These are phyloP conservation scores for Serendipita indica DNA, from an alignment of 768 basidiomycete genomes.

Conservation along the genomic window DNA sequence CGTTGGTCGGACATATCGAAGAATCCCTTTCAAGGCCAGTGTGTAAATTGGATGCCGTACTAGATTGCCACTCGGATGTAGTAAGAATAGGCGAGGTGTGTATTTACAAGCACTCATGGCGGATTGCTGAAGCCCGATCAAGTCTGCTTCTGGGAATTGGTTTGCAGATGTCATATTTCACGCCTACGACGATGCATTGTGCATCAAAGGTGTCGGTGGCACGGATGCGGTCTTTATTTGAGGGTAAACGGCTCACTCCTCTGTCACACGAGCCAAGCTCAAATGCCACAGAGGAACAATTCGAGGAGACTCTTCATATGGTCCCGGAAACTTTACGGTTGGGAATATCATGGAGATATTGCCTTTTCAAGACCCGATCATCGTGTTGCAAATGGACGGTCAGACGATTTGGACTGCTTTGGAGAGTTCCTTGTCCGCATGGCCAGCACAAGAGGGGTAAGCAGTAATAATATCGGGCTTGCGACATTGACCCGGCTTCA, in stretches of 20 bases:
- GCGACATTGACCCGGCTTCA: slow-evolving; percentile 20
- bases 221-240: slow-evolving; percentile 72
- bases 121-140: slow-evolving; percentile 1
- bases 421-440: slow-evolving; percentile 56
- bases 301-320: slow-evolving; percentile 70
- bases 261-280: too few relatives aligned
- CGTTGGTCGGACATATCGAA: slow-evolving; percentile 52
- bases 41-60: slow-evolving; percentile 47
- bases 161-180: slow-evolving; percentile 73
- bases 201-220: slow-evolving; percentile 41
- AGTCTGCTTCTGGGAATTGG: slow-evolving; percentile 69
- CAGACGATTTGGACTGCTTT: slow-evolving; percentile 64
- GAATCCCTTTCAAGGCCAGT: slow-evolving; percentile 58
- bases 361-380: slow-evolving; percentile 73
- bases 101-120: neutral
- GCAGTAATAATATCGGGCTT: slow-evolving; percentile 9
- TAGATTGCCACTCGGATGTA: slow-evolving; percentile 61
- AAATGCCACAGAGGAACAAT: too few relatives aligned
- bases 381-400: slow-evolving; percentile 71
- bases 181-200: slow-evolving; percentile 60
- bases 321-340: slow-evolving; percentile 58
- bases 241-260: slow-evolving; percentile 68
- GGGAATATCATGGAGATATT: slow-evolving; percentile 82
- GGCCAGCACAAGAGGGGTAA: slow-evolving; percentile 86
- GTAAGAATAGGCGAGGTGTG: slow-evolving; percentile 59